phyloP scores from a whole-genome alignment of 768 basidiomycete species.

The Serendipita sp. region DNA sequence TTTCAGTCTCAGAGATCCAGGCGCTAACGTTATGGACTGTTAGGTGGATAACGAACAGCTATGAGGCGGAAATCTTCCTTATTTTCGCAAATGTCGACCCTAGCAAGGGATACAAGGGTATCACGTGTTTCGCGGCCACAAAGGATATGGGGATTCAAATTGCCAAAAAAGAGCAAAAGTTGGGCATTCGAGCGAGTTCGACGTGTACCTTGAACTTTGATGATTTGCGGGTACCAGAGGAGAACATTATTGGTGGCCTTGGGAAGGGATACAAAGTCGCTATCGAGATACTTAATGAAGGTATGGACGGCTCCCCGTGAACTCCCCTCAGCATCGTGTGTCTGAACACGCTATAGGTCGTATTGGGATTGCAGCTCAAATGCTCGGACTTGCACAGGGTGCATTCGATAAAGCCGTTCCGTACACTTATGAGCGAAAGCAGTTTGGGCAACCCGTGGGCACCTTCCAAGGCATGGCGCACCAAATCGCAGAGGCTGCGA shows the following conservation, averaged over 20 bases:
- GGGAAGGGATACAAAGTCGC: slow-evolving; percentile 96
- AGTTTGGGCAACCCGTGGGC: slow-evolving; percentile 88
- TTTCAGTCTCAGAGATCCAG: not conserved
- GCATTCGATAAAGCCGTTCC: slow-evolving; percentile 93
- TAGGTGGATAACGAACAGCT: slow-evolving; percentile 87
- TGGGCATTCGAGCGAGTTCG: slow-evolving; percentile 90
- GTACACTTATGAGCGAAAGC: slow-evolving; percentile 84
- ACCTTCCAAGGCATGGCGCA: slow-evolving; percentile 94
- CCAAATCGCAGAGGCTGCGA: slow-evolving; percentile 82
- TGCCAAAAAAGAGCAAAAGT: slow-evolving; percentile 97
- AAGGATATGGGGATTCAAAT: slow-evolving; percentile 96
- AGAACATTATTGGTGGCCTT: slow-evolving; percentile 83
- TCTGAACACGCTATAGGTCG: slow-evolving; percentile 33
- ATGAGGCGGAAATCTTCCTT: slow-evolving; percentile 80
- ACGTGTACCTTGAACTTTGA: slow-evolving; percentile 93
- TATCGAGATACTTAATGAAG: slow-evolving; percentile 94
- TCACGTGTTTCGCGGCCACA: slow-evolving; percentile 92
- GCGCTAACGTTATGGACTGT: not conserved
- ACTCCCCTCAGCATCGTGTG: not conserved
- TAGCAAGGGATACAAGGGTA: slow-evolving; percentile 94
- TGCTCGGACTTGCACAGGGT: slow-evolving; percentile 95
- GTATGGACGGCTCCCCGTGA: slow-evolving; percentile 19
- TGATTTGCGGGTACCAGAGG: slow-evolving; percentile 68
- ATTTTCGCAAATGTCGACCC: slow-evolving; percentile 95
- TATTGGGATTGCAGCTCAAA: slow-evolving; percentile 96